Conservation (phyloP, 139 green algal species). For the Chlorella sp. region DNA sequence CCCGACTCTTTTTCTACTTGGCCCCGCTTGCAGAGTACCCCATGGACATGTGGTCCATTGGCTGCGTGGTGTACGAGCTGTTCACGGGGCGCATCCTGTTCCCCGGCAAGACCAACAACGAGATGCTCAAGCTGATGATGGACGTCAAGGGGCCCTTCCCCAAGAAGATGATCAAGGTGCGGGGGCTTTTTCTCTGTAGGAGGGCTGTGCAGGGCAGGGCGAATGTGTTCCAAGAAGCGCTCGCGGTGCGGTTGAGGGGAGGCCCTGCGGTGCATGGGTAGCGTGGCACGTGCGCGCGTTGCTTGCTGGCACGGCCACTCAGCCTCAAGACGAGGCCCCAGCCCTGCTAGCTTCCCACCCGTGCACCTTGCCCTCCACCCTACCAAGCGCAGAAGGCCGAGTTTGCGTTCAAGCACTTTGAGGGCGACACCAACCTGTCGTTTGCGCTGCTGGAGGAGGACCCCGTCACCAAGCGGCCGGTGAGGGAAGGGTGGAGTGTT, state of each 20-base stretch:
- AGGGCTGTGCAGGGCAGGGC: neutral
- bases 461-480: conserved; percentile 76
- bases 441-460: conserved; percentile 88
- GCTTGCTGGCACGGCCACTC: no score
- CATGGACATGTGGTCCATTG: conserved; percentile 98
- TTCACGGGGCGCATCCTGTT: conserved; percentile 98
- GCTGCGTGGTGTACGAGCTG: conserved; percentile 97
- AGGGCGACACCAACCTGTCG: conserved; percentile 75
- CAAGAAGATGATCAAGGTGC: conserved; percentile 88
- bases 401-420: conserved; percentile 86
- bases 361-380: neutral
- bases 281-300: neutral
- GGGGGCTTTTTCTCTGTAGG: neutral
- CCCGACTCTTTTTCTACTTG: neutral
- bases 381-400: conserved; percentile 57
- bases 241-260: no score
- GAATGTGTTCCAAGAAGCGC: no score
- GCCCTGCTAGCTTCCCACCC: neutral
- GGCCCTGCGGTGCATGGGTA: neutral
- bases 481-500: conserved; percentile 20
- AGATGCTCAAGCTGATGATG: conserved; percentile 98
- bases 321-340: no score
- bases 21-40: conserved; percentile 73
- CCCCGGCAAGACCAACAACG: conserved; percentile 96
- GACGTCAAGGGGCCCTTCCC: conserved; percentile 96